A percentile compares a stretch with the other conserved stretches of the same genome.
phyloP scores from a whole-genome alignment of 1,139 yeast genomes.

The Hansenula lynferdii region DNA sequence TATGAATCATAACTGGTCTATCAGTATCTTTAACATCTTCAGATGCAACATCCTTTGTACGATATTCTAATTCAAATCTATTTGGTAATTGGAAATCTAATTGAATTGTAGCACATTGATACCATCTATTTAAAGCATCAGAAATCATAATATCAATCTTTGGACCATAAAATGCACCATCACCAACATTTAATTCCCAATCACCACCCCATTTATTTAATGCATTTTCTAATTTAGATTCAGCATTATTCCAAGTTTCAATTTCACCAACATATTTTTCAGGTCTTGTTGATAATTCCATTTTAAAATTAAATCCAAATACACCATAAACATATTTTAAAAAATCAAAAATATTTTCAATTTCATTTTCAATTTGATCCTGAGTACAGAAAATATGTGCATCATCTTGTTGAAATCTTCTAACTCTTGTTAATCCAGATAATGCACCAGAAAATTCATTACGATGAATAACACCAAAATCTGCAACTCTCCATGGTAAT shows the following conservation, averaged over 20 bases:
- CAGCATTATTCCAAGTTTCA: constrained; percentile 89
- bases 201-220: constrained; percentile 72
- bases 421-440: constrained; percentile 88
- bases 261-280: constrained; percentile 85
- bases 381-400: constrained; percentile 95
- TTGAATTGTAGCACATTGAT: constrained; percentile 98
- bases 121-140: constrained; percentile 91
- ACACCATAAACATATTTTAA: constrained; percentile 74
- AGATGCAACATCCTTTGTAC: constrained; percentile 55
- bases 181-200: constrained; percentile 93
- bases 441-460: constrained; percentile 93
- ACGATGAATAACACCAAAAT: constrained; percentile 92
- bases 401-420: constrained; percentile 98
- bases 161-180: constrained; percentile 99
- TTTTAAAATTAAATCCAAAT: constrained; percentile 83
- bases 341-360: constrained; percentile 73
- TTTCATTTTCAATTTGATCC: constrained; percentile 83
- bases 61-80: constrained; percentile 85
- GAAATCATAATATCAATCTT: constrained; percentile 92
- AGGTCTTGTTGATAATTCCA: constrained; percentile 93
- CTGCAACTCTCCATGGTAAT: constrained; percentile 94
- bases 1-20: constrained; percentile 97
- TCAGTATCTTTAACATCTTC: constrained; percentile 26
- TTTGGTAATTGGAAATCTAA: constrained; percentile 95
- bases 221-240: constrained; percentile 67